A percentile compares a stretch with the other conserved stretches of the same genome.
These are phyloP conservation scores for Acacia melanoxylon DNA, from an alignment of 306 rosid genomes.

Conservation along the genomic window DNA sequence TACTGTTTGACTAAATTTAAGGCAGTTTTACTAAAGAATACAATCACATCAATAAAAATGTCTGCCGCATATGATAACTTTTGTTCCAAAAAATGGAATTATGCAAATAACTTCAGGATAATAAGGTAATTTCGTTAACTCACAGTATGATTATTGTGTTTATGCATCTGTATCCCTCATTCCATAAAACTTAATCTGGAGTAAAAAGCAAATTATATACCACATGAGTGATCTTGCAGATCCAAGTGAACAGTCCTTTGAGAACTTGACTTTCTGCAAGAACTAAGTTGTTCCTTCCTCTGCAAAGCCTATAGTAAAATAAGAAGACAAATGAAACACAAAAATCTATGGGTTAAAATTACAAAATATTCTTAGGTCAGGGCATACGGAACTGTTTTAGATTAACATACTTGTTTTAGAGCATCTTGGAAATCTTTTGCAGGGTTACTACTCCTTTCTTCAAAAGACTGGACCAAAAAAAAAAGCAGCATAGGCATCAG, in stretches of 20 bases:
- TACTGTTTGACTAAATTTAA: conserved; percentile 9
- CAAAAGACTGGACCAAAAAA: conserved; percentile 43
- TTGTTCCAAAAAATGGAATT: not conserved
- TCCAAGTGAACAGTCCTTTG: conserved; percentile 32
- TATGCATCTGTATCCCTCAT: conserved; percentile 1
- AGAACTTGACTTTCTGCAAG: conserved; percentile 38
- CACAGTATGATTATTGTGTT: conserved; percentile 16
- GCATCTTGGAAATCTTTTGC: conserved; percentile 64
- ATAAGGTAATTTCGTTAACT: not conserved
- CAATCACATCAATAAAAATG: not conserved
- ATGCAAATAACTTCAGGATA: conserved; percentile 13
- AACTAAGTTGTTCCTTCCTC: conserved; percentile 40
- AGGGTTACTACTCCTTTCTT: conserved; percentile 60
- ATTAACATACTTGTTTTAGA: conserved; percentile 50
- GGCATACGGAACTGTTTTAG: not conserved
- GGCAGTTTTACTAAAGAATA: not conserved
- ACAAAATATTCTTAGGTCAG: not conserved
- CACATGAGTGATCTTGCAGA: conserved; percentile 47
- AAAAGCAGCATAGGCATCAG: conserved; percentile 24
- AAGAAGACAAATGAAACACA: conserved; percentile 1
- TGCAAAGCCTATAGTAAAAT: conserved; percentile 44
- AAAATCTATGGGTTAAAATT: not conserved
- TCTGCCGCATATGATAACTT: not conserved
- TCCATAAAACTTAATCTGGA: conserved; percentile 16
- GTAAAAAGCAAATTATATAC: conserved; percentile 42